These are phyloP conservation scores for Taiwanofungus camphoratus DNA, from an alignment of 1,284 basidiomycete genomes.

Conservation along the genomic window DNA sequence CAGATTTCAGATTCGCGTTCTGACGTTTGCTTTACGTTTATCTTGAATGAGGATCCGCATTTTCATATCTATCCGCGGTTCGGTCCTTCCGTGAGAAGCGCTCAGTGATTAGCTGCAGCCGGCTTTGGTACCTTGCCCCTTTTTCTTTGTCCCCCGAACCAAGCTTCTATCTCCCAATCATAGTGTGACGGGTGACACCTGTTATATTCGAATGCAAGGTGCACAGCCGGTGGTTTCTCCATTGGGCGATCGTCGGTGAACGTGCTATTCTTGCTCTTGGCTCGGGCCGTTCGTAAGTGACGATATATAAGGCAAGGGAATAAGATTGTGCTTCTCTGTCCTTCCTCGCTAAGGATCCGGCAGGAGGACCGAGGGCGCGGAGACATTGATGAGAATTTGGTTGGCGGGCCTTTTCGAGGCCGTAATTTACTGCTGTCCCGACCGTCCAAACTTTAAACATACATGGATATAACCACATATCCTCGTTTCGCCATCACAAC, in stretches of 20 bases:
- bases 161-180: neutral
- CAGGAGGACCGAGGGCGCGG: neutral
- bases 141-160: neutral
- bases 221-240: too few species aligned
- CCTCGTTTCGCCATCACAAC: too few species aligned
- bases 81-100: neutral
- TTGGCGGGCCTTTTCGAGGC: neutral
- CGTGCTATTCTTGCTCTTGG: neutral
- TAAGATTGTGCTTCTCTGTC: constrained; percentile 4
- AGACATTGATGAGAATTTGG: neutral
- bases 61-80: neutral
- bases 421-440: neutral
- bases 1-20: too few species aligned
- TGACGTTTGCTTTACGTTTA: constrained; percentile 3
- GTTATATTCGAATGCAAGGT: too few species aligned
- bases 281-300: neutral
- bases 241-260: constrained; percentile 2
- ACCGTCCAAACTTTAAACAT: neutral
- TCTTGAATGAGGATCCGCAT: neutral
- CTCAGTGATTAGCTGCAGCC: neutral
- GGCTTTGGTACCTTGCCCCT: neutral
- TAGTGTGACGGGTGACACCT: neutral
- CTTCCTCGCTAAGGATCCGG: neutral
- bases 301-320: constrained; percentile 4
- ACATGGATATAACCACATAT: too few species aligned